Base-by-base conservation (phyloP, 805 yeast species). In the Lipomyces mesembrius region DNA sequence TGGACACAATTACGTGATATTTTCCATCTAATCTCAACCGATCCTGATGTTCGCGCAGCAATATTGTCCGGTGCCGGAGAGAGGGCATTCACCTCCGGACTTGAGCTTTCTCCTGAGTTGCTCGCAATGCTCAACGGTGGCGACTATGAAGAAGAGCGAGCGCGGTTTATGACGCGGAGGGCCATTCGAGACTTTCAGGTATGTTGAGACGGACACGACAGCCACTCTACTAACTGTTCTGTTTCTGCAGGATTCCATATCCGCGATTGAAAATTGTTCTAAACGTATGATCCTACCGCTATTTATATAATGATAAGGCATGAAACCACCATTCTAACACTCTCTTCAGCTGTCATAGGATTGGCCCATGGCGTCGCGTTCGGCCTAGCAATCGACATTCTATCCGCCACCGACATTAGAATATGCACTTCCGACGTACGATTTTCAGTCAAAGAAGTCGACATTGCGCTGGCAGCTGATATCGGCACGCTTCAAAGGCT, bases 381-480 rank as follows among this genome's bases (percentile, higher is more conserved):
- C 71, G 96, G 96, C 0, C 80, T 90, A 58, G 94, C 89, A 0
- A 70, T 90, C 22, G 95, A 90, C 75, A 83, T 90, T 56, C 78
- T 88, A 7, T 77, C 88, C 14, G 84, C 89, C 0, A 81, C 83
- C 35, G 82, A 86, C 17, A 84, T 90, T 29, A 82, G 93, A 61
- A 75, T 87, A 12, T 85, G 86, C 11, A 78, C 87, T 2, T 77
- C 78, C 37, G 88, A 84, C 69, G 82, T 84, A 14, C 77, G 74
- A 52, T 81, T 88, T 70, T 82, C 89, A 54, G 84, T 90, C 64
- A 84, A 88, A 64, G 96, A 90, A 77, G 86, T 89, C 67, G 85
- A 86, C 68, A 81, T 90, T 62, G 95, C 94, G 2, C 81, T 90
- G 74, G 84, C 90, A 51, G 92, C 95, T 1, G 95, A 90, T 75